These are phyloP conservation scores for Aspergillus tanneri DNA, from an alignment of 2,329 filamentous ascomycete species.

Conservation along the genomic window DNA sequence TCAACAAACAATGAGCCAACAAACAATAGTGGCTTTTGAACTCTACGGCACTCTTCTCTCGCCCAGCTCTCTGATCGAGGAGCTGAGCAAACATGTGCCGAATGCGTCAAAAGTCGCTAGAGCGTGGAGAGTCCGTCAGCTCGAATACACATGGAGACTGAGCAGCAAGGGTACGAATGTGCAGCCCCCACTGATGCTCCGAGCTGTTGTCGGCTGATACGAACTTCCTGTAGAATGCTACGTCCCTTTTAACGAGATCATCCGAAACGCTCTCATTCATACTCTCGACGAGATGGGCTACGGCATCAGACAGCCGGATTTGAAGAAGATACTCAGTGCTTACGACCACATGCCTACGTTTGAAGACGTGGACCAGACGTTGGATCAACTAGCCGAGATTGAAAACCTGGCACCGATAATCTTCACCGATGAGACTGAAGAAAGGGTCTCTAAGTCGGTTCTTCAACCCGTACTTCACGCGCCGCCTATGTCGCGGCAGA, in stretches of 20 bases:
- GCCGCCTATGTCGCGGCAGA: slow-evolving; percentile 53
- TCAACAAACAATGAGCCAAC: slow-evolving; percentile 14
- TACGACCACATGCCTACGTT: slow-evolving; percentile 67
- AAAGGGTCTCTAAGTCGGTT: slow-evolving; percentile 64
- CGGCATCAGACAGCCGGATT: slow-evolving; percentile 48
- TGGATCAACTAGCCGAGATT: slow-evolving; percentile 49
- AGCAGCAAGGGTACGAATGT: slow-evolving; percentile 77
- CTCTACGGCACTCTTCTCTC: slow-evolving; percentile 73
- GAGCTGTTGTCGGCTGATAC: too few species aligned
- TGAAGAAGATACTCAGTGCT: slow-evolving; percentile 57
- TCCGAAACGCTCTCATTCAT: slow-evolving; percentile 64
- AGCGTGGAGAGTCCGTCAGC: slow-evolving; percentile 67
- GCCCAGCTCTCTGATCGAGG: slow-evolving; percentile 64
- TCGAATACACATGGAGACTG: slow-evolving; percentile 75
- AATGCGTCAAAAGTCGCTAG: slow-evolving; percentile 57
- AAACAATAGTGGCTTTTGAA: slow-evolving; percentile 66
- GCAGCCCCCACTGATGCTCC: too few species aligned
- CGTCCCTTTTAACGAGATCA: too few species aligned
- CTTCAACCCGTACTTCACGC: too few species aligned
- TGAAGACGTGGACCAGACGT: slow-evolving; percentile 58
- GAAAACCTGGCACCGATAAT: slow-evolving; percentile 55
- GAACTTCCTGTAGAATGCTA: too few species aligned
- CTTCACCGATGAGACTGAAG: slow-evolving; percentile 68
- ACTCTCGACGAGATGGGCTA: slow-evolving; percentile 58
- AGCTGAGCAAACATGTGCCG: slow-evolving; percentile 59